A percentile compares a stretch with the other conserved stretches of the same genome.
Conservation (phyloP, 1,139 yeast species). For the Lodderomyces orthopsilosis region DNA sequence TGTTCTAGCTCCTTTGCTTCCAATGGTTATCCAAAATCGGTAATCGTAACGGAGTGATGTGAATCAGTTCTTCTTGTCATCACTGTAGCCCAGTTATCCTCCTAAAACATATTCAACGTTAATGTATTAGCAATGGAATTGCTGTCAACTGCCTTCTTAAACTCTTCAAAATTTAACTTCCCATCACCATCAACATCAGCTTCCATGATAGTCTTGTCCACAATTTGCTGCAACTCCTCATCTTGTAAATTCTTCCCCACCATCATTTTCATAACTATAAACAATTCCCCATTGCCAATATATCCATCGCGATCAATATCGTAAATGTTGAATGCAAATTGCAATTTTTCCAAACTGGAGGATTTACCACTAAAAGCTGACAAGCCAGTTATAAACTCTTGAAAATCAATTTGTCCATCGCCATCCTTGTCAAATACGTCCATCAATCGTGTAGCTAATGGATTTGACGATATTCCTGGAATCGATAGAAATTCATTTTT, state of each 20-base stretch:
- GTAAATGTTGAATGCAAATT: constrained; percentile 88
- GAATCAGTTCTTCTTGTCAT: no score
- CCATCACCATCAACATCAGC: constrained; percentile 94
- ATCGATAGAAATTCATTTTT: constrained; percentile 85
- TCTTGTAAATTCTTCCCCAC: constrained; percentile 89
- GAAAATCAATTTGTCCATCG: constrained; percentile 91
- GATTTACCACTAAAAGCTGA: constrained; percentile 93
- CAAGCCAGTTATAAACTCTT: constrained; percentile 87
- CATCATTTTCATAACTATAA: constrained; percentile 92
- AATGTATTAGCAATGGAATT: constrained; percentile 60
- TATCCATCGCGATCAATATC: constrained; percentile 95
- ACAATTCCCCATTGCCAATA: constrained; percentile 93
- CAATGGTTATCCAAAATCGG: no score
- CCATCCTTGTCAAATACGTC: constrained; percentile 94
- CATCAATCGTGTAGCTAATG: constrained; percentile 84
- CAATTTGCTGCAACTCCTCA: constrained; percentile 88
- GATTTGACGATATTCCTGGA: constrained; percentile 90
- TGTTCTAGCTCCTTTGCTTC: no score
- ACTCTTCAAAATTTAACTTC: constrained; percentile 80
- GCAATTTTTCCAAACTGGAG: constrained; percentile 74
- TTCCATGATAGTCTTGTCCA: constrained; percentile 93
- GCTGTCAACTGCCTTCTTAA: constrained; percentile 68
- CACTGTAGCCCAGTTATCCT: no score
- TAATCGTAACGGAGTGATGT: no score
- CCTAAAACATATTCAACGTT: constrained; percentile 45